Evolutionary conservation across 2,329 filamentous ascomycete species (phyloP).

Genomic region (Metarhizium sp.): DNA sequence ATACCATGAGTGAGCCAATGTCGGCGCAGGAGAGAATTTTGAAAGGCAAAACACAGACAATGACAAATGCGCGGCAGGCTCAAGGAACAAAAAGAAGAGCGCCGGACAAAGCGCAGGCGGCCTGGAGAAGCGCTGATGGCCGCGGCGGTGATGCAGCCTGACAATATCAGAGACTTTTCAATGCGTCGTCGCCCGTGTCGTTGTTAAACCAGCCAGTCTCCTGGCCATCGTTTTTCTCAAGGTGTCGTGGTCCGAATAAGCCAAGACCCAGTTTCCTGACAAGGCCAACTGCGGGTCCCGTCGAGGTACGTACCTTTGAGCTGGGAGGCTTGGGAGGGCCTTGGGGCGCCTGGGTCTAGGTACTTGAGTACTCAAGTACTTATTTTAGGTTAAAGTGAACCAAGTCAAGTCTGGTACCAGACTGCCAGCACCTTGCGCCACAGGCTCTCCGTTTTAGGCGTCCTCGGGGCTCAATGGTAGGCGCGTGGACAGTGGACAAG

Average conservation of each 20-base stretch:
- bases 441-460: neutral
- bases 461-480: neutral
- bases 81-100: constrained; percentile 8
- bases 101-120: constrained; percentile 5
- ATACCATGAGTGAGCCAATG: constrained; percentile 6
- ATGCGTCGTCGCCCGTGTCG: constrained; percentile 3
- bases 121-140: constrained; percentile 4
- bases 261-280: constrained; percentile 15
- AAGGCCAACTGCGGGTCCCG: constrained; percentile 6
- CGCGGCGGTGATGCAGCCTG: constrained; percentile 11
- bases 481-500: neutral
- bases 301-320: neutral
- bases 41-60: constrained; percentile 5
- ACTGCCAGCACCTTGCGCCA: neutral
- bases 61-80: constrained; percentile 2
- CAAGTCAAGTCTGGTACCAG: no score
- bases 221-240: constrained; percentile 27
- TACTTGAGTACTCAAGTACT: neutral
- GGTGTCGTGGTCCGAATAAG: constrained; percentile 31
- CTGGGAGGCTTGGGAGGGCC: neutral
- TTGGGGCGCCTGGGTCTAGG: neutral
- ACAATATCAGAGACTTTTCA: constrained; percentile 12
- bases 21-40: constrained; percentile 6
- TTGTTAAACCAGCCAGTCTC: constrained; percentile 14
- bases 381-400: no score